Evolutionary conservation across 768 basidiomycete species (phyloP).

Genomic region (Rickenella mellea): DNA sequence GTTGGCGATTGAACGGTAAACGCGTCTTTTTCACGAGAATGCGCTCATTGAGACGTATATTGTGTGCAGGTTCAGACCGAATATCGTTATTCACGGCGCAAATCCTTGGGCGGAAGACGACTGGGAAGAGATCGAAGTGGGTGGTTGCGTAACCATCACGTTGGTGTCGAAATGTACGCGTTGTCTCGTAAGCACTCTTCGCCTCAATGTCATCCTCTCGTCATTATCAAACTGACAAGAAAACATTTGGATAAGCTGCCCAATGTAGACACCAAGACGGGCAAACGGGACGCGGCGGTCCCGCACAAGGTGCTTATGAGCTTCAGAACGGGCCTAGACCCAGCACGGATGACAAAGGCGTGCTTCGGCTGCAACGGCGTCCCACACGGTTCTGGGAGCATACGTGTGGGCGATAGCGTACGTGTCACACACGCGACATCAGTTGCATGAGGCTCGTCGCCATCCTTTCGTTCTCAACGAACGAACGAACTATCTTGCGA

Average conservation of each 20-base stretch:
- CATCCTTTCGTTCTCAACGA: no score
- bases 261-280: conserved; percentile 58
- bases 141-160: conserved; percentile 22
- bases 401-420: conserved; percentile 56
- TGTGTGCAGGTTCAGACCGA: conserved; percentile 60
- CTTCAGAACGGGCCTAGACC: conserved; percentile 55
- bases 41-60: no score
- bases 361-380: conserved; percentile 65
- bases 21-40: conserved; percentile 4
- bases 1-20: conserved; percentile 52
- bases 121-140: conserved; percentile 51
- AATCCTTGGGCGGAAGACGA: conserved; percentile 67
- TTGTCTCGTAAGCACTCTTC: conserved; percentile 47
- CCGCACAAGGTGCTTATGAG: conserved; percentile 71
- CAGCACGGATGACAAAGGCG: conserved; percentile 34
- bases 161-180: conserved; percentile 64
- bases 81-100: conserved; percentile 57
- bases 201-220: conserved; percentile 2
- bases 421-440: conserved; percentile 22
- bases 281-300: conserved; percentile 58
- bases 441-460: no score
- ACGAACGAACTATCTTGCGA: no score
- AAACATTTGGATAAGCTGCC: conserved; percentile 47
- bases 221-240: conserved; percentile 3
- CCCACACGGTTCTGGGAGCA: conserved; percentile 36